Conservation (phyloP, 495 filamentous ascomycete species). For the Pseudoneurospora amorphoporcata region DNA sequence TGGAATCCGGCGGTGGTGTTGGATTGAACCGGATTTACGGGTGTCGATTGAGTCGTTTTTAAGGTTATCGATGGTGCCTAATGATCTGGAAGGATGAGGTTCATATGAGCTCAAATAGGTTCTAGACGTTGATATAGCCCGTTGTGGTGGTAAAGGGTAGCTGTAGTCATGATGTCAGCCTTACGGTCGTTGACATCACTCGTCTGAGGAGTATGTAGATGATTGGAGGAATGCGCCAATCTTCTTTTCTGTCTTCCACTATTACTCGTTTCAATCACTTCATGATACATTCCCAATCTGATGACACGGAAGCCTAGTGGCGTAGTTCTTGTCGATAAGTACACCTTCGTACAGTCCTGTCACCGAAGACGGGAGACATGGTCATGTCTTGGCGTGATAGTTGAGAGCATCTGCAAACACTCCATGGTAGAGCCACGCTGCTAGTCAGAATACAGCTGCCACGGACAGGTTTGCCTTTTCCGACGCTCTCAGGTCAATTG, state of each 20-base stretch:
- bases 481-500: neutral
- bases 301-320: neutral
- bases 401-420: neutral
- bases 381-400: neutral
- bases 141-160: neutral
- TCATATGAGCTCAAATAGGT: conserved; percentile 13
- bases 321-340: neutral
- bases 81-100: neutral
- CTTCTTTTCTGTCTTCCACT: neutral
- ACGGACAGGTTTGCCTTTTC: neutral
- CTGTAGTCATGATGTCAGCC: neutral
- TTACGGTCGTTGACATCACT: neutral
- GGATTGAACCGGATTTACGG: neutral
- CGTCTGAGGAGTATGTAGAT: neutral
- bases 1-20: neutral
- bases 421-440: neutral
- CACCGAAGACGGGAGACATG: neutral
- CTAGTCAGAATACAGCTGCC: neutral
- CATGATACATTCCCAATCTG: neutral
- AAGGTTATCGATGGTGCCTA: neutral
- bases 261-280: neutral
- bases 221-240: neutral
- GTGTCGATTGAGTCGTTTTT: neutral
- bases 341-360: neutral
- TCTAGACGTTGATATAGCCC: neutral